Evolutionary conservation across 1,284 basidiomycete genomes (phyloP).

Genomic region (Sutorius eximius): DNA sequence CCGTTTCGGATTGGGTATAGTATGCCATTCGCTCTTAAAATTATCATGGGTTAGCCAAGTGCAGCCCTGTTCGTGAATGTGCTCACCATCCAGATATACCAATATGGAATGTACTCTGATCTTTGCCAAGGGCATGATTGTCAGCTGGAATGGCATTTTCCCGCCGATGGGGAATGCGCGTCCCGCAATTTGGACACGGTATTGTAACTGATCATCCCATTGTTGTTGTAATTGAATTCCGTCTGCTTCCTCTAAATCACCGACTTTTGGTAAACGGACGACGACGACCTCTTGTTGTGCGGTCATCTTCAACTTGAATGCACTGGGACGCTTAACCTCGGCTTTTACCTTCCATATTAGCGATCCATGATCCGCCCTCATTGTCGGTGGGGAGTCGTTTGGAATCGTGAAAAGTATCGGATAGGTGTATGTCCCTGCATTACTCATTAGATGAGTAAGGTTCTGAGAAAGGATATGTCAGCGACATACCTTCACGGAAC

Average conservation of each 20-base stretch:
- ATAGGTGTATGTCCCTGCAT: slow-evolving; percentile 86
- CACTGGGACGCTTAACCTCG: slow-evolving; percentile 79
- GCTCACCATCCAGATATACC: slow-evolving; percentile 80
- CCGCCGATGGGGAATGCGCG: slow-evolving; percentile 85
- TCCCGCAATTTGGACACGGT: slow-evolving; percentile 78
- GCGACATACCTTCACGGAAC: slow-evolving; percentile 75
- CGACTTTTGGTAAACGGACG: slow-evolving; percentile 72
- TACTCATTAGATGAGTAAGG: slow-evolving; percentile 3
- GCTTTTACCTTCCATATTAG: slow-evolving; percentile 84
- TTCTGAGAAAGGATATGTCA: slow-evolving; percentile 18
- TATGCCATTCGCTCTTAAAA: slow-evolving; percentile 77
- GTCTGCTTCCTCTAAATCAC: slow-evolving; percentile 54
- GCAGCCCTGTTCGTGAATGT: background rate
- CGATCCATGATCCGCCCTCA: slow-evolving; percentile 78
- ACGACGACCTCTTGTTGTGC: slow-evolving; percentile 76
- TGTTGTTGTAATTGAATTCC: slow-evolving; percentile 86
- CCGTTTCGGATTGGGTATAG: slow-evolving; percentile 65
- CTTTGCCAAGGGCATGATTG: slow-evolving; percentile 84
- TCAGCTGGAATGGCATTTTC: slow-evolving; percentile 77
- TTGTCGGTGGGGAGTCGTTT: slow-evolving; percentile 75
- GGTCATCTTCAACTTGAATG: slow-evolving; percentile 74
- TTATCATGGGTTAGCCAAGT: background rate
- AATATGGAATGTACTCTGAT: slow-evolving; percentile 80
- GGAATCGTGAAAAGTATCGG: slow-evolving; percentile 92
- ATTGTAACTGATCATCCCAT: slow-evolving; percentile 92